phyloP scores from a whole-genome alignment of 768 basidiomycete genomes.

The Trametes gibbosa region DNA sequence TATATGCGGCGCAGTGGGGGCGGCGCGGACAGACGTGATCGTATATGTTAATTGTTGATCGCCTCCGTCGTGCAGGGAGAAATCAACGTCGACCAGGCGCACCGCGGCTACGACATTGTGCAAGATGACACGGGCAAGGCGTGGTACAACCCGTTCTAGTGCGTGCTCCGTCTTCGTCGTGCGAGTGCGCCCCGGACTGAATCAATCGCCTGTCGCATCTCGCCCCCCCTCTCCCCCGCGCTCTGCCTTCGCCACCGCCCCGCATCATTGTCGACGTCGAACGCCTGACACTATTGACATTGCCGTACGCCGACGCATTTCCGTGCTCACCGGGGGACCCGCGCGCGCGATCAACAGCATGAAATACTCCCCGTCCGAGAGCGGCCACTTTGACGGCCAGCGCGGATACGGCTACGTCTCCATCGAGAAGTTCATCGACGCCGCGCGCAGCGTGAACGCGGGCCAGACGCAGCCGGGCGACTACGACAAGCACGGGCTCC shows the following conservation, averaged over 20 bases:
- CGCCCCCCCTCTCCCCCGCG: background rate
- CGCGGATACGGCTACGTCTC: slow-evolving; percentile 90
- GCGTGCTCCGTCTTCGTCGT: slow-evolving; percentile 32
- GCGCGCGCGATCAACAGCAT: slow-evolving; percentile 48
- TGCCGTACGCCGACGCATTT: background rate
- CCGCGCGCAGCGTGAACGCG: slow-evolving; percentile 74
- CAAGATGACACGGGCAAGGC: slow-evolving; percentile 81
- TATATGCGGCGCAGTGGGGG: background rate
- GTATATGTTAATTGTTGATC: slow-evolving; percentile 1
- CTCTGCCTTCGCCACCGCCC: background rate
- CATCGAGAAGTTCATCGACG: slow-evolving; percentile 90
- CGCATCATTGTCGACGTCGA: background rate
- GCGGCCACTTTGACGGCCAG: slow-evolving; percentile 92
- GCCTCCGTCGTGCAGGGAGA: slow-evolving; percentile 59
- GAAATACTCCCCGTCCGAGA: slow-evolving; percentile 92
- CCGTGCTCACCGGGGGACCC: background rate
- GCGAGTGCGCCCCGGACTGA: slow-evolving; percentile 8
- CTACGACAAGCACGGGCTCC: slow-evolving; percentile 77
- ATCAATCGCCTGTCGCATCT: slow-evolving; percentile 5
- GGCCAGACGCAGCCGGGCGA: slow-evolving; percentile 61
- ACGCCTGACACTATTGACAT: background rate
- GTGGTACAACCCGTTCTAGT: slow-evolving; percentile 93
- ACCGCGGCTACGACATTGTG: slow-evolving; percentile 89
- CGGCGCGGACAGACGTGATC: background rate
- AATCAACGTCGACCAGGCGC: slow-evolving; percentile 89